Evolutionary conservation across 2,329 filamentous ascomycete genomes (phyloP).

Genomic region (Arthrobotrys megalospora): DNA sequence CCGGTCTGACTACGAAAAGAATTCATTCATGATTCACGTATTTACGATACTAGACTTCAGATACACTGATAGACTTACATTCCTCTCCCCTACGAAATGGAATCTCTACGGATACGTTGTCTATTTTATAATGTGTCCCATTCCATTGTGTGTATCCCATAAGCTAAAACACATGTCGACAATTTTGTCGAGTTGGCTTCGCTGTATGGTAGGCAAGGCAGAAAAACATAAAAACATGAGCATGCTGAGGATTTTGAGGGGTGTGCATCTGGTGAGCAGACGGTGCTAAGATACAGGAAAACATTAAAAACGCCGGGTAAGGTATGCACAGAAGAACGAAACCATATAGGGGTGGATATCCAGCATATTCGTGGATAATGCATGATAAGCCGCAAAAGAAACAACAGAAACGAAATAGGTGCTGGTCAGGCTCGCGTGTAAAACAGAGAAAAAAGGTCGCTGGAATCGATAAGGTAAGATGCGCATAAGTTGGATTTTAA

Average conservation of each 20-base stretch:
- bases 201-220: slow-evolving; percentile 11
- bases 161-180: slow-evolving; percentile 24
- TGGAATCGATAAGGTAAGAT: slow-evolving; percentile 25
- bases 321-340: slow-evolving; percentile 27
- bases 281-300: slow-evolving; percentile 16
- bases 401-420: slow-evolving; percentile 31
- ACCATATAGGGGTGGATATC: slow-evolving; percentile 35
- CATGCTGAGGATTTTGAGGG: slow-evolving; percentile 26
- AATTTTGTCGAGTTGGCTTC: background rate
- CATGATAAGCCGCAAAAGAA: slow-evolving; percentile 13
- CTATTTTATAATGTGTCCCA: background rate
- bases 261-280: slow-evolving; percentile 12
- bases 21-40: background rate
- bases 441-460: slow-evolving; percentile 18
- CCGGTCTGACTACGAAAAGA: background rate
- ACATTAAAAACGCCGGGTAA: slow-evolving; percentile 24
- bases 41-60: background rate
- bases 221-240: slow-evolving; percentile 25
- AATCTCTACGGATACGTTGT: background rate
- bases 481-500: slow-evolving; percentile 13
- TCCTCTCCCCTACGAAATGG: background rate
- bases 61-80: background rate
- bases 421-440: slow-evolving; percentile 6
- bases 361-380: slow-evolving; percentile 41
- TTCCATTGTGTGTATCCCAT: slow-evolving; percentile 19